A percentile compares a stretch with the other conserved stretches of the same genome.
Conservation (phyloP, 2,329 filamentous ascomycete species). For the Fusarium tricinctum region DNA sequence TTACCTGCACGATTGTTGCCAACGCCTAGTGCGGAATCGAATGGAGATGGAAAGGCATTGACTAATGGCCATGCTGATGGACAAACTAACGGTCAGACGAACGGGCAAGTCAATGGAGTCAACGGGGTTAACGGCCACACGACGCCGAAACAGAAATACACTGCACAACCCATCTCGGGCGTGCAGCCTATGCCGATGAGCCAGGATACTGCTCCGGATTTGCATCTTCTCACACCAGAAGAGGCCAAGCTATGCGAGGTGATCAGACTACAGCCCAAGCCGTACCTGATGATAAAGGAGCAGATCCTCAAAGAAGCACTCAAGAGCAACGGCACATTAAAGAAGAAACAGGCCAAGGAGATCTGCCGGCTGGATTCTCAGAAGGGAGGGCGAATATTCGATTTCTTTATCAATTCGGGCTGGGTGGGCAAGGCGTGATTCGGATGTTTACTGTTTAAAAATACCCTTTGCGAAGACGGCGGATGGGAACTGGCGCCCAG, state of each 20-base stretch:
- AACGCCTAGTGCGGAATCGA: conserved; percentile 52
- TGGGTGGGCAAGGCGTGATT: conserved; percentile 87
- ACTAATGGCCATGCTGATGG: conserved; percentile 68
- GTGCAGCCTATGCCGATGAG: conserved; percentile 76
- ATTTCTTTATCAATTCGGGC: conserved; percentile 93
- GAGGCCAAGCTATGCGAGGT: conserved; percentile 89
- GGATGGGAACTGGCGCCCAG: conserved; percentile 31
- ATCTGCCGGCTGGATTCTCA: conserved; percentile 86
- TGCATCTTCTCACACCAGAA: conserved; percentile 87
- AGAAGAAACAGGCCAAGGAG: conserved; percentile 93
- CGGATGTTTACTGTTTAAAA: conserved; percentile 37
- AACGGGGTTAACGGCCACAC: conserved; percentile 57
- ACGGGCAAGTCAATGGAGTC: conserved; percentile 65
- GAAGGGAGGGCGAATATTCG: conserved; percentile 89
- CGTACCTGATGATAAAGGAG: conserved; percentile 95
- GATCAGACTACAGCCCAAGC: conserved; percentile 89
- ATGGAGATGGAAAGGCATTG: conserved; percentile 67
- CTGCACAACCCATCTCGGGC: conserved; percentile 70
- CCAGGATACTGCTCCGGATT: conserved; percentile 82
- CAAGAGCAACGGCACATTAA: conserved; percentile 87
- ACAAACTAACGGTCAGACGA: conserved; percentile 56
- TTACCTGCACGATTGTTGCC: conserved; percentile 72
- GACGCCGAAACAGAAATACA: conserved; percentile 64
- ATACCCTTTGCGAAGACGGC: conserved; percentile 45
- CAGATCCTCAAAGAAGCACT: conserved; percentile 90